Conservation (phyloP, 2,329 filamentous ascomycete genomes). For the Emmonsiellopsis sp. region DNA sequence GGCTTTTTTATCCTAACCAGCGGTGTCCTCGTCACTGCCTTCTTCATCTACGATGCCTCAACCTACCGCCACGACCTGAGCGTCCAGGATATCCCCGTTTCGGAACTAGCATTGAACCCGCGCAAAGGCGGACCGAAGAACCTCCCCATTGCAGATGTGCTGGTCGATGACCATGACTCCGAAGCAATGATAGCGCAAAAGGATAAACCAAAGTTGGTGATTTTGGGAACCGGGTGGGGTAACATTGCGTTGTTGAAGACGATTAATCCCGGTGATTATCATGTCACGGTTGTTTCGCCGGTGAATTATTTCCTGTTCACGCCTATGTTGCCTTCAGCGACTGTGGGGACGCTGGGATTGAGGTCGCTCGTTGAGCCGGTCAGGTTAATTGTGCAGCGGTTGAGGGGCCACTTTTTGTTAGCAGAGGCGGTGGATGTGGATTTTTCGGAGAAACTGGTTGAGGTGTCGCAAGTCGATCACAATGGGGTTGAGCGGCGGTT, state of each 20-base stretch:
- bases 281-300: constrained; percentile 89
- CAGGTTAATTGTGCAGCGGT: constrained; percentile 66
- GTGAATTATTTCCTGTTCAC: constrained; percentile 98
- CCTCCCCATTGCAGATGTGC: constrained; percentile 76
- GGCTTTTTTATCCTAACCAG: constrained; percentile 68
- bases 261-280: constrained; percentile 82
- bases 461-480: constrained; percentile 65
- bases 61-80: constrained; percentile 71
- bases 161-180: constrained; percentile 81
- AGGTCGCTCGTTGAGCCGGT: constrained; percentile 90
- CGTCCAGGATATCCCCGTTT: constrained; percentile 69
- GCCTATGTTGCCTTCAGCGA: constrained; percentile 93
- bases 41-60: constrained; percentile 89
- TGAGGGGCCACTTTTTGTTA: constrained; percentile 83
- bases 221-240: constrained; percentile 91
- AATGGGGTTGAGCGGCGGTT: constrained; percentile 69
- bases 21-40: constrained; percentile 61
- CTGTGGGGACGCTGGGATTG: constrained; percentile 87
- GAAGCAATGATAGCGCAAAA: constrained; percentile 61
- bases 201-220: constrained; percentile 85
- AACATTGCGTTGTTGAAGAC: constrained; percentile 87
- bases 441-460: constrained; percentile 83
- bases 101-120: constrained; percentile 71
- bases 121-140: constrained; percentile 87
- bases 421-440: constrained; percentile 82